phyloP scores from a whole-genome alignment of 257 asterid species.

The Orobanche coerulescens region DNA sequence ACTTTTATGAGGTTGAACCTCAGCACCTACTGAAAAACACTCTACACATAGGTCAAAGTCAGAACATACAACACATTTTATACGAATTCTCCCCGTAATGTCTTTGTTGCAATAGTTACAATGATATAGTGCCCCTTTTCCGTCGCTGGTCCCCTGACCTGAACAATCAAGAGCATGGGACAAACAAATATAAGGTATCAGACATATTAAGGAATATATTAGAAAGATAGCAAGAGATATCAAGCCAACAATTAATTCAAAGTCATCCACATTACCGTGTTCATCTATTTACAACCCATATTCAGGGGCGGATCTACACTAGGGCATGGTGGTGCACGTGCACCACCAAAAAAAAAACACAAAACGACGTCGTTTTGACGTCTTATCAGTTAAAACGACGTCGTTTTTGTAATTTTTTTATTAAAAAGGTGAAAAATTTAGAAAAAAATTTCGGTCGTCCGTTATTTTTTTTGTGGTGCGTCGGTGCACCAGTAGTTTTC shows the following conservation, averaged over 20 bases:
- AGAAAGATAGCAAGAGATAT: not conserved
- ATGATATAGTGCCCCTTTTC: conserved; percentile 72
- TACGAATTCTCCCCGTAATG: conserved; percentile 66
- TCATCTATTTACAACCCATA: too few relatives aligned
- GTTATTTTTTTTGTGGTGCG: too few relatives aligned
- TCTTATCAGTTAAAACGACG: too few relatives aligned
- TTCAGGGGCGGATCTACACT: too few relatives aligned
- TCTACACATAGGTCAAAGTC: conserved; percentile 85
- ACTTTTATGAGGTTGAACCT: conserved; percentile 80
- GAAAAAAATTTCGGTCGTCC: too few relatives aligned
- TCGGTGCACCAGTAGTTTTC: too few relatives aligned
- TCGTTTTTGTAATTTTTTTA: too few relatives aligned
- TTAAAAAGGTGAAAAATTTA: too few relatives aligned
- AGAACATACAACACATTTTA: conserved; percentile 75
- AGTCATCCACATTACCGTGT: not conserved
- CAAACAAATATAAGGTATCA: conserved; percentile 13
- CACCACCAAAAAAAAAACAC: too few relatives aligned
- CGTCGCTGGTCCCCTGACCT: conserved; percentile 67
- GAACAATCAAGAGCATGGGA: conserved; percentile 26
- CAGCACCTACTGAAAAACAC: conserved; percentile 87
- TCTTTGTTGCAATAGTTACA: conserved; percentile 85
- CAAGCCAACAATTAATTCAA: not conserved
- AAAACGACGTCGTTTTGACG: too few relatives aligned
- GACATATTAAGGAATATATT: not conserved
- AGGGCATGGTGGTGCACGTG: too few relatives aligned